Base-by-base conservation (phyloP, 1,139 yeast genomes). In the Blastobotrys arbuscula region DNA sequence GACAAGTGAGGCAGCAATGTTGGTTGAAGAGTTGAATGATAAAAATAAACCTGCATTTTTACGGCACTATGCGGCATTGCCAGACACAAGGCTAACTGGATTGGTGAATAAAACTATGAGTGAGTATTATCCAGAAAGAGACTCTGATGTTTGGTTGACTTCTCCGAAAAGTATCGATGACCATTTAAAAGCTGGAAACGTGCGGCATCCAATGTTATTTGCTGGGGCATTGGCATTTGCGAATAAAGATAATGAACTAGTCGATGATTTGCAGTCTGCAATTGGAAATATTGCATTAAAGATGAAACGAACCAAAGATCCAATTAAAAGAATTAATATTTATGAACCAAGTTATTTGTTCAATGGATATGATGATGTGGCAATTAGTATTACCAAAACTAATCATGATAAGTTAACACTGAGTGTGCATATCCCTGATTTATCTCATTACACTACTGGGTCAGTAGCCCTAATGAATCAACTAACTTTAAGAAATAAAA, bases 61-160 rank as follows among this genome's bases (percentile, higher is more conserved):
- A 36, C 20, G 31, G 26, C 42, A 43, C 23, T 59, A 58, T 41
- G 50, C 54, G 33, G 50, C 56, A 13, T 51, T 52, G 31, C 62
- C 63, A 1, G 62, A 59, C 38, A 43, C 48, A 2, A 45, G 57
- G 35, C 47, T 51, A n/a, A 53, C 55, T 3, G 48, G 47, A 9
- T 48, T 53, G n/a, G 50, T 59, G 7, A 45, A 51, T 28, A 47
- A 54, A 12, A 36, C 56, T 2, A 24, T 55, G 42, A 47, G 56
- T 8, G 39, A 44, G 16, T 21, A 51, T 1, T 55, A 53, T 39
- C 59, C 58, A 2, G 52, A 55, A 5, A 24, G 52, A 24, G 56
- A 53, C 34, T 47, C 53, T 2, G 57, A 53, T 19, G 34, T 36
- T 18, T 53, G 56, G 56, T 44, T 55, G 18, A 52, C 52, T n/a